Base-by-base conservation (phyloP, 2,329 filamentous ascomycete genomes). In the Trichoderma koningii region DNA sequence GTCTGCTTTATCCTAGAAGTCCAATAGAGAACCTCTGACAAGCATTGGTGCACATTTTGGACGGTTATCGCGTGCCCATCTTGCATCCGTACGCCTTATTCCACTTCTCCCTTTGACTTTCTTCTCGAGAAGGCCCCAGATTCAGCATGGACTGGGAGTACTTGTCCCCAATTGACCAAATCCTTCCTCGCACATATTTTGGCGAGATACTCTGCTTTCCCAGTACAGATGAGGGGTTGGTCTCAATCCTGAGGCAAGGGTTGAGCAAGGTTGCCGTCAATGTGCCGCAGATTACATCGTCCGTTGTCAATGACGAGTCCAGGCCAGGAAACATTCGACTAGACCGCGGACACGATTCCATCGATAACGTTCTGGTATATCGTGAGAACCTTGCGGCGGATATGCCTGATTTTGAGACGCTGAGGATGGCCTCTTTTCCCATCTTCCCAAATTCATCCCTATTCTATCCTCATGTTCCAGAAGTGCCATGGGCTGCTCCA, bases 171-270 rank as follows among this genome's bases (percentile, higher is more conserved):
- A 7, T 44, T 17, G 53, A 56, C 21, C 53, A 56, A 10, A 56
- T 56, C 23, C 38, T 56, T 44, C 38, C 53, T 28, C 53, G 53
- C 3, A 56, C 44, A 38, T 56, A 56, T 19, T 56, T 56, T 56
- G 53, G 53, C 21, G 23, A 44, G 15, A 56, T 56, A 10, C 38
- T 56, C 21, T 56, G 53, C 53, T 56, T 56, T n/a, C 53, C 53
- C 19, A 44, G 14, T 30, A 12, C 21, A 41, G 34, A 56, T 3
- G 5, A 15, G 9, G 12, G n/a, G 7, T 14, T 42, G 5, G 28
- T 56, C 21, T 15, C 34, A 15, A 5, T 44, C 7, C 17, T 56
- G n/a, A 38, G 44, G 53, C 38, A 56, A 17, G 53, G 38, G 1
- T n/a, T 56, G 17, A 56, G 38, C 38, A 56, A 56, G n/a, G 38